Conservation (phyloP, 2,329 filamentous ascomycete species). For the Apiospora arundinis region DNA sequence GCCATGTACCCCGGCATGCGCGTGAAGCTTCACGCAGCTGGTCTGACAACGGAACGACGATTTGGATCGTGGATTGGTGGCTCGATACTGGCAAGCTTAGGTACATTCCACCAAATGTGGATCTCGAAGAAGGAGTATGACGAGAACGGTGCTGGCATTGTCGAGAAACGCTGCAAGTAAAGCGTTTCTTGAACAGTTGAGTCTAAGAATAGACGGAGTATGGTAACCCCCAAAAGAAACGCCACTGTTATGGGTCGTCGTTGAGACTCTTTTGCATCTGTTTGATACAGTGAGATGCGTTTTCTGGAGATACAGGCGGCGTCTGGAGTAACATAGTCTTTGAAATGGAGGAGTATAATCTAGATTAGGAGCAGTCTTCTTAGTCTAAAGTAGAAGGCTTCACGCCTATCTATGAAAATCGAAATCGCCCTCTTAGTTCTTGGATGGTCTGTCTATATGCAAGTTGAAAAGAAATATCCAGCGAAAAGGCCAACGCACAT, state of each 20-base stretch:
- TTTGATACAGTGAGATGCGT: conserved; percentile 6
- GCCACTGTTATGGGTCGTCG: background rate
- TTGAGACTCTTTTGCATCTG: background rate
- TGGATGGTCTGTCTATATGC: background rate
- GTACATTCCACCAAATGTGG: conserved; percentile 99
- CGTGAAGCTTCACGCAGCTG: conserved; percentile 87
- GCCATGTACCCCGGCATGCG: conserved; percentile 82
- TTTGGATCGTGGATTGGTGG: conserved; percentile 97
- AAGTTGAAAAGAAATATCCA: background rate
- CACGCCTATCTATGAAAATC: conserved; percentile 13
- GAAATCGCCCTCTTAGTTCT: background rate
- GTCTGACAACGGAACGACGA: conserved; percentile 84
- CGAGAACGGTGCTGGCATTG: conserved; percentile 87
- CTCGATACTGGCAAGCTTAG: conserved; percentile 92
- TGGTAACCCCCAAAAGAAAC: background rate
- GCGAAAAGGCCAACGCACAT: conserved; percentile 24
- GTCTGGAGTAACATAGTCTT: background rate
- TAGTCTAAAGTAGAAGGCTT: conserved; percentile 10
- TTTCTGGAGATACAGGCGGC: conserved; percentile 9
- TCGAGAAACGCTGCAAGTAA: conserved; percentile 96
- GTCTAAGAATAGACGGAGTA: background rate
- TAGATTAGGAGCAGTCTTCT: conserved; percentile 14
- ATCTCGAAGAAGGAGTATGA: conserved; percentile 97
- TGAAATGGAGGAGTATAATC: conserved; percentile 4
- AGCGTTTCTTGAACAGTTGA: background rate